Evolutionary conservation across 345 rosid genomes (phyloP), one percentile per base, ranked within the genome.

Genomic region (Erucastrum elatum): DNA sequence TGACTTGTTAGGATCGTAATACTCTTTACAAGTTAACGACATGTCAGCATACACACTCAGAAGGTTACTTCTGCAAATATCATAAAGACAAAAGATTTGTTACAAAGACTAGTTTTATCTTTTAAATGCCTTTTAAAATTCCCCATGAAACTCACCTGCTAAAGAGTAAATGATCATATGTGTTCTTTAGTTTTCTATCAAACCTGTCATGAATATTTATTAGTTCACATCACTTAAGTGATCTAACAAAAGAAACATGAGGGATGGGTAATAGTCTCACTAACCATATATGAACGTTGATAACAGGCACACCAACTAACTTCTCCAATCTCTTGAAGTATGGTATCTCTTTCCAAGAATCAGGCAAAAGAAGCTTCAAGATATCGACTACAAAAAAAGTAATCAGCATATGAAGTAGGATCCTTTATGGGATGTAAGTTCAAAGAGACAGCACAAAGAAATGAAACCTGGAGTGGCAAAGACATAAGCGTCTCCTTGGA

Each of bases 1-100:
- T 8, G 99, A 95, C 56, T 87, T 87, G 79, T 90, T 86, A 15
- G 97, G 97, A 80, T 87, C 82, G 66, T 95, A 91, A 85, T 95
- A 95, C 79, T 92, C 99, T 96, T 94, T 94, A 41, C 99, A 92
- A 29, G 98, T 86, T 16, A 90, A 87, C 0, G 99, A 94, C 98
- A 94, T 94, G 82, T 94, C 99, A 1, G 98, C 98, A 79, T 94
- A 94, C 62, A 92, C 98, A 59, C 98, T 92, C 67, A 92, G 87
- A 79, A 92, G 97, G 53, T 87, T 82, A 86, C 98, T 94, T 85
- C 98, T 94, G 97, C 84, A 84, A 51, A 66, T 25, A 65, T 34
- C 1, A 29, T 41, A 13, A 10, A 59, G 74, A 31, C 63, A 72
- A 58, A 64, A 25, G 17, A 62, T 31, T 46, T 70, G 53, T 62